A percentile compares a stretch with the other conserved stretches of the same genome.
These are phyloP conservation scores for Pseudonitzschia multiseries DNA, from an alignment of 108 stramenopile species.

Conservation along the genomic window DNA sequence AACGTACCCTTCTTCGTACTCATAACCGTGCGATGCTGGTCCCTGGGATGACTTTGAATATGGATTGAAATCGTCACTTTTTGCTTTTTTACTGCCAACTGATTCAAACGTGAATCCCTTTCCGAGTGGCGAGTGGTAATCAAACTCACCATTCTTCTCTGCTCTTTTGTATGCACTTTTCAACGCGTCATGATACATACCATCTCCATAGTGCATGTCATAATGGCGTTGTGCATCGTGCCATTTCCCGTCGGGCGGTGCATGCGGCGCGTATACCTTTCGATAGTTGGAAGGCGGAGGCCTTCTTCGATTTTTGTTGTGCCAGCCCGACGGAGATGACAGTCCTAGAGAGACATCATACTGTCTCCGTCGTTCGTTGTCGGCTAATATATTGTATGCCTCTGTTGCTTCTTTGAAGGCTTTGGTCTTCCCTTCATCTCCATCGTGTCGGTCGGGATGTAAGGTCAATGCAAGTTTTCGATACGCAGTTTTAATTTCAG, in stretches of 20 bases:
- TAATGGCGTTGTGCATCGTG: constrained; percentile 70
- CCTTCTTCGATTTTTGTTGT: constrained; percentile 40
- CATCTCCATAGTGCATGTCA: constrained; percentile 88
- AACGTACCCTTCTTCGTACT: constrained; percentile 44
- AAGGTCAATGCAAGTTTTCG: constrained; percentile 63
- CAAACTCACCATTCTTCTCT: constrained; percentile 48
- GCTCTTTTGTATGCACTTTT: constrained; percentile 60
- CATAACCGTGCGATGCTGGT: constrained; percentile 25
- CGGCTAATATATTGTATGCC: constrained; percentile 67
- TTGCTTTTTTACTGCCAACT: constrained; percentile 1
- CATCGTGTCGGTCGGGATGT: constrained; percentile 78
- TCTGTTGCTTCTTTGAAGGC: constrained; percentile 73
- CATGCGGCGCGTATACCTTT: constrained; percentile 75
- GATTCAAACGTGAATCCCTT: constrained; percentile 62
- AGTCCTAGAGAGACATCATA: constrained; percentile 39
- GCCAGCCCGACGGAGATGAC: constrained; percentile 25
- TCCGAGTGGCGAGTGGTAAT: constrained; percentile 79
- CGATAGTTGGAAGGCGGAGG: constrained; percentile 61
- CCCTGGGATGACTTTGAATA: constrained; percentile 43
- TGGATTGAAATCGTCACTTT: constrained; percentile 38
- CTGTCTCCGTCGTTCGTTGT: constrained; percentile 39
- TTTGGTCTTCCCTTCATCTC: constrained; percentile 45
- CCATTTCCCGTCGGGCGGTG: constrained; percentile 78
- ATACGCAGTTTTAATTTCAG: constrained; percentile 79
- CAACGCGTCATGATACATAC: constrained; percentile 77